Conservation (phyloP, 495 filamentous ascomycete species). For the Parathielavia appendiculata region DNA sequence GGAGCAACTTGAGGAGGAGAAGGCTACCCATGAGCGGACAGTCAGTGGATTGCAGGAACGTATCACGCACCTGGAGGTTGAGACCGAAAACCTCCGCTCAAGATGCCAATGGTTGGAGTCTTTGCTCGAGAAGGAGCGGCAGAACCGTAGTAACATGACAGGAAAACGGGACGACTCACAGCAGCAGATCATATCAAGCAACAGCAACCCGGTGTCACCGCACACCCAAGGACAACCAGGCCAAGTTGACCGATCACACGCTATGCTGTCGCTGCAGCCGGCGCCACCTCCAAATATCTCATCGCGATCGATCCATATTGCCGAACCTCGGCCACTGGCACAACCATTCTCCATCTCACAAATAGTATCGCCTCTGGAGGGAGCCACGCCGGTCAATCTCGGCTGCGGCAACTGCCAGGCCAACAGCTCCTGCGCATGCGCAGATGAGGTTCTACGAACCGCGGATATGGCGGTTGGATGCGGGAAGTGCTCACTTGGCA, state of each 20-base stretch:
- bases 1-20: slow-evolving; percentile 67
- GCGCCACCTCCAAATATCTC: slow-evolving; percentile 11
- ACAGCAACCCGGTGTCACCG: slow-evolving; percentile 10
- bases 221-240: slow-evolving; percentile 15
- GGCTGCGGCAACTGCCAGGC: slow-evolving; percentile 49
- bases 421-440: slow-evolving; percentile 48
- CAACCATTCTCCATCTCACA: slow-evolving; percentile 44
- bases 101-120: slow-evolving; percentile 41
- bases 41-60: slow-evolving; percentile 46
- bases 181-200: slow-evolving; percentile 18
- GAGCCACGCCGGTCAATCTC: slow-evolving; percentile 29
- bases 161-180: slow-evolving; percentile 21
- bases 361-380: slow-evolving; percentile 44
- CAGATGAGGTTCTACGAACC: slow-evolving; percentile 42
- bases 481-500: slow-evolving; percentile 54
- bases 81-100: slow-evolving; percentile 41
- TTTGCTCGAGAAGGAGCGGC: slow-evolving; percentile 40
- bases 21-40: slow-evolving; percentile 42
- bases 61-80: slow-evolving; percentile 40
- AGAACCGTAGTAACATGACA: slow-evolving; percentile 21
- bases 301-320: slow-evolving; percentile 6
- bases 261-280: slow-evolving; percentile 23
- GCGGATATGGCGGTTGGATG: slow-evolving; percentile 50
- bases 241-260: slow-evolving; percentile 15
- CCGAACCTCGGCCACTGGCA: slow-evolving; percentile 29